Base-by-base conservation (phyloP, 352 stramenopile species). In the Phytophthora fragariae region DNA sequence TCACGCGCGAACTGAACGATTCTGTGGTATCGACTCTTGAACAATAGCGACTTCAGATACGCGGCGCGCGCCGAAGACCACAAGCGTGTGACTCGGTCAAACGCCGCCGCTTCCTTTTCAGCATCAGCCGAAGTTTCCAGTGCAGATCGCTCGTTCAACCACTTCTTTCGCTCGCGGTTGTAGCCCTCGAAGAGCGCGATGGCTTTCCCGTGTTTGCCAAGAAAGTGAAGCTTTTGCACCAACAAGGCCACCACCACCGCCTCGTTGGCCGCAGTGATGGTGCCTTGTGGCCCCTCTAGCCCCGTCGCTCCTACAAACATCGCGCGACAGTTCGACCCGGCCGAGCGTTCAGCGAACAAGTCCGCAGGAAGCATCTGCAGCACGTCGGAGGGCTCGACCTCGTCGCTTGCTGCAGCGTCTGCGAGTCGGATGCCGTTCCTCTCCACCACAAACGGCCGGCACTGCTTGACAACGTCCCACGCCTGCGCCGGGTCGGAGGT, bases 191-290 rank as follows among this genome's bases (percentile, higher is more conserved):
- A 70, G 14, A 65, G 29, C 10, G 11, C 33, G 21, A 70, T 70
- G 4, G 55, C 24, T n/a, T 29, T 50, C 27, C 21, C n/a, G 54
- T 59, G 46, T 11, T 57, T 44, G 15, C 37, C 39, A 8, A 59
- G 41, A 10, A 57, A 49, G 27, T 60, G 33, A 15, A 67, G 59
- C 9, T 57, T 39, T 17, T 62, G 37, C 37, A 67, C 65, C 39
- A 72, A n/a, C 24, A 62, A 52, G 6, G 65, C 49, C 57, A 72
- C 65, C 24, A 66, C 65, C 14, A 66, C 65, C 1, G 65, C 65
- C 56, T 72, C 57, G 47, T 72, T 72, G 7, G 50, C 56, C 10
- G 21, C 60, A 10, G n/a, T 52, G 24, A 67, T 47, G 29, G 46
- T 57, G 12, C 41, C 14, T 19, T 41, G 35, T 41, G 35, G 8